phyloP scores from a whole-genome alignment of 2,329 filamentous ascomycete genomes.

The Cryphonectria japonica region DNA sequence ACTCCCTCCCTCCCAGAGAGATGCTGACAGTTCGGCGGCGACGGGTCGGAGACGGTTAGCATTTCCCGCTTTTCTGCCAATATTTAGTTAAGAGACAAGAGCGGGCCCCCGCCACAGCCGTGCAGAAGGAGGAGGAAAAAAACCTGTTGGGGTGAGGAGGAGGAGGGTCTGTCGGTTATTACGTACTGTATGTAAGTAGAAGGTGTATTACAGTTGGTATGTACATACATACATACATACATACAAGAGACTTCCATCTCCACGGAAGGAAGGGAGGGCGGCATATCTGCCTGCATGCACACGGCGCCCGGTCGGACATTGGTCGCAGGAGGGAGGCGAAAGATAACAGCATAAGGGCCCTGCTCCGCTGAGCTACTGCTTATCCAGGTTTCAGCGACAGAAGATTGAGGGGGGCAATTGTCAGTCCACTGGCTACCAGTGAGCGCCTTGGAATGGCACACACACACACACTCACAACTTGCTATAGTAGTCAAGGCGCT shows the following conservation, averaged over 20 bases:
- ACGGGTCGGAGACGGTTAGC: neutral
- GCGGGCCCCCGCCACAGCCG: neutral
- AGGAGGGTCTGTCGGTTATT: neutral
- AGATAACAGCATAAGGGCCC: slow-evolving; percentile 23
- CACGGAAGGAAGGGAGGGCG: neutral
- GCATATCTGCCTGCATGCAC: slow-evolving; percentile 8
- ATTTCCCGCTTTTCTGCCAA: neutral
- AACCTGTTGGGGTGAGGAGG: neutral
- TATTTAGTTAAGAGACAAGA: too few relatives aligned
- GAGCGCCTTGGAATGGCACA: neutral
- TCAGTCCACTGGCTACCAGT: slow-evolving; percentile 5
- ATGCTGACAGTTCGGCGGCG: neutral
- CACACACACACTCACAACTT: neutral
- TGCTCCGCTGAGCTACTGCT: neutral
- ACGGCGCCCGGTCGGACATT: neutral
- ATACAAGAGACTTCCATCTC: slow-evolving; percentile 1
- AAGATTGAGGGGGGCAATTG: neutral
- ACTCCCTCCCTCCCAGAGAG: neutral
- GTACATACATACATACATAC: neutral
- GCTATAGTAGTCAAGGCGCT: slow-evolving; percentile 7
- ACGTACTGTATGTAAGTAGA: neutral
- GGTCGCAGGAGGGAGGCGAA: slow-evolving; percentile 4
- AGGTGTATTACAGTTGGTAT: too few relatives aligned
- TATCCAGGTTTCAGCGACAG: slow-evolving; percentile 7
- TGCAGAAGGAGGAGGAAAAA: neutral